These are phyloP conservation scores for Erythrophleum ivorense DNA, from an alignment of 331 rosid genomes.

Conservation along the genomic window DNA sequence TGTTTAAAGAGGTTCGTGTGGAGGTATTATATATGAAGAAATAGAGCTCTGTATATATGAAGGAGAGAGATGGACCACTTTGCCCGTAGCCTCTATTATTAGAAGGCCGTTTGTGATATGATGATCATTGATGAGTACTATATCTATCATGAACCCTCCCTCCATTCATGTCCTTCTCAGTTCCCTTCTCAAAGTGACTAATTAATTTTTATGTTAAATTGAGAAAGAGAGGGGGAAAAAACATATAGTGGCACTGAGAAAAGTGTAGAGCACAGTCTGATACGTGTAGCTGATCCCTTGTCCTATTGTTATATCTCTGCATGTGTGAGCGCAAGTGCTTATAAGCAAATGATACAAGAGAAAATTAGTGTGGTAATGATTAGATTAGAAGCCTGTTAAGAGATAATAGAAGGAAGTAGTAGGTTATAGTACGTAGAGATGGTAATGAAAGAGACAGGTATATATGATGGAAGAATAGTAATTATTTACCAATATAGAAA, in stretches of 20 bases:
- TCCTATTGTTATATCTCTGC: too few relatives aligned
- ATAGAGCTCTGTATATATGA: not conserved
- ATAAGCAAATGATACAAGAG: too few relatives aligned
- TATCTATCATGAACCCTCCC: not conserved
- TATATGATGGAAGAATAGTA: not conserved
- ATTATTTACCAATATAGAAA: too few relatives aligned
- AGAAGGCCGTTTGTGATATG: constrained; percentile 9
- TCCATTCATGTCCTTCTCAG: not conserved
- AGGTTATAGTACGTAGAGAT: not conserved
- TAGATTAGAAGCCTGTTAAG: not conserved
- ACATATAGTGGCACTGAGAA: too few relatives aligned
- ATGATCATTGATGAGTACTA: not conserved
- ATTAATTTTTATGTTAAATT: too few relatives aligned
- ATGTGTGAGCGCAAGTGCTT: too few relatives aligned
- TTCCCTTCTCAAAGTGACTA: too few relatives aligned
- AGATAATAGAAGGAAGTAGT: not conserved
- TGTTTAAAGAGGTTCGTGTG: not conserved
- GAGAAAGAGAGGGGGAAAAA: too few relatives aligned
- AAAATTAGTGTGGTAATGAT: not conserved
- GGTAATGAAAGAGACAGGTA: not conserved
- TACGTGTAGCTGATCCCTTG: too few relatives aligned
- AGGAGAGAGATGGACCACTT: constrained; percentile 31
- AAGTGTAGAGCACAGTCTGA: too few relatives aligned
- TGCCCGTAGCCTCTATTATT: constrained; percentile 5
- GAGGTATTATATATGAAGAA: not conserved